A percentile compares a stretch with the other conserved stretches of the same genome.
Evolutionary conservation across 1,139 yeast species (phyloP).

Genomic region (Pichia sp.): DNA sequence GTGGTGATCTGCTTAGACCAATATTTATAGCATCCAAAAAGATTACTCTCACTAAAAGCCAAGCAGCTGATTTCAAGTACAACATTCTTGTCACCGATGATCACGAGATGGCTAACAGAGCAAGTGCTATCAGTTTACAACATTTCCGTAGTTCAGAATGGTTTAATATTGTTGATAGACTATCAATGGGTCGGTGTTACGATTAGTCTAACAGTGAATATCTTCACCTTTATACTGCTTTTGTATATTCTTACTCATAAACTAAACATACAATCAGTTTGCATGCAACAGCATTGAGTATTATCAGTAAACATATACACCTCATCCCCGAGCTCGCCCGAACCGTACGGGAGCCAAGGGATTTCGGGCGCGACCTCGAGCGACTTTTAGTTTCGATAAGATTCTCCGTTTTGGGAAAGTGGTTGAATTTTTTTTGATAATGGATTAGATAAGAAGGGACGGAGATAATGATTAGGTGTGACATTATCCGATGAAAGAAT

Average conservation of each 20-base stretch:
- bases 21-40: conserved; percentile 13
- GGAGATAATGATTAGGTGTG: too few species aligned
- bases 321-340: too few species aligned
- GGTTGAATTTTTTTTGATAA: too few species aligned
- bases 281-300: too few species aligned
- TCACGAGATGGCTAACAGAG: conserved; percentile 60
- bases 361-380: too few species aligned
- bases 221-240: not conserved
- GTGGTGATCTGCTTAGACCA: conserved; percentile 12
- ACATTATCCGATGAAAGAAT: too few species aligned
- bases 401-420: too few species aligned
- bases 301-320: too few species aligned
- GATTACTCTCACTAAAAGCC: conserved; percentile 20
- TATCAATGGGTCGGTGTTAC: conserved; percentile 27
- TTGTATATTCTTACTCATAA: not conserved
- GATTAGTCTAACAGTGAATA: conserved; percentile 16
- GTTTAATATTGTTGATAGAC: conserved; percentile 43
- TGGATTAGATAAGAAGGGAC: too few species aligned
- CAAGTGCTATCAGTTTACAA: conserved; percentile 51
- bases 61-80: conserved; percentile 42
- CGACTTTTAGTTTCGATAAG: too few species aligned
- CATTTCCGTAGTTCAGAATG: conserved; percentile 55
- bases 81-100: conserved; percentile 67
- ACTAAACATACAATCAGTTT: not conserved
- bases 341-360: too few species aligned